phyloP scores from a whole-genome alignment of 805 yeast genomes.

The Lipomyces yamadae region DNA sequence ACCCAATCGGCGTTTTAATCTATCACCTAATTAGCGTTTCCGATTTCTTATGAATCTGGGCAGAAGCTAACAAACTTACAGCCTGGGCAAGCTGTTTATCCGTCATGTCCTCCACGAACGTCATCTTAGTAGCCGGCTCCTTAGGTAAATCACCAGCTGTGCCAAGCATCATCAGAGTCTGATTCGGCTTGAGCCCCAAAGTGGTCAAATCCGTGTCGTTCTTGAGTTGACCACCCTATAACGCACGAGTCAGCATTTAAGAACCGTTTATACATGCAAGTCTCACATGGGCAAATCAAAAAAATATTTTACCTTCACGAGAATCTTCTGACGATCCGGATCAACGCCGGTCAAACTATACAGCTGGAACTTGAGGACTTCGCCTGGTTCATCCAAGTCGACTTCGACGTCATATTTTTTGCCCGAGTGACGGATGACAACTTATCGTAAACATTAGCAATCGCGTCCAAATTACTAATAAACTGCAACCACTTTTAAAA shows the following conservation, averaged over 20 bases:
- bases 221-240: slow-evolving; percentile 73
- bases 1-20: slow-evolving; percentile 59
- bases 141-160: slow-evolving; percentile 72
- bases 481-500: not conserved
- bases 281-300: not conserved
- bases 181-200: slow-evolving; percentile 65
- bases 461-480: not conserved
- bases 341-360: slow-evolving; percentile 79
- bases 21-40: slow-evolving; percentile 1
- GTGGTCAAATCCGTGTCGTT: slow-evolving; percentile 64
- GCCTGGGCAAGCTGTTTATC: slow-evolving; percentile 49
- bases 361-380: slow-evolving; percentile 68
- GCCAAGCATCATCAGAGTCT: slow-evolving; percentile 85
- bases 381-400: slow-evolving; percentile 61
- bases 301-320: slow-evolving; percentile 56
- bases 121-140: slow-evolving; percentile 57
- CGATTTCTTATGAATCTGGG: not conserved
- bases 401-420: slow-evolving; percentile 63
- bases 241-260: not conserved
- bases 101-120: slow-evolving; percentile 72
- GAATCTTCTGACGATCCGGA: slow-evolving; percentile 85
- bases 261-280: too few relatives aligned
- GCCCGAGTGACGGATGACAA: slow-evolving; percentile 69
- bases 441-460: slow-evolving; percentile 34
- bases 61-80: slow-evolving; percentile 42